Base-by-base conservation (phyloP, 139 green algal genomes). In the Nannochloris sp. region DNA sequence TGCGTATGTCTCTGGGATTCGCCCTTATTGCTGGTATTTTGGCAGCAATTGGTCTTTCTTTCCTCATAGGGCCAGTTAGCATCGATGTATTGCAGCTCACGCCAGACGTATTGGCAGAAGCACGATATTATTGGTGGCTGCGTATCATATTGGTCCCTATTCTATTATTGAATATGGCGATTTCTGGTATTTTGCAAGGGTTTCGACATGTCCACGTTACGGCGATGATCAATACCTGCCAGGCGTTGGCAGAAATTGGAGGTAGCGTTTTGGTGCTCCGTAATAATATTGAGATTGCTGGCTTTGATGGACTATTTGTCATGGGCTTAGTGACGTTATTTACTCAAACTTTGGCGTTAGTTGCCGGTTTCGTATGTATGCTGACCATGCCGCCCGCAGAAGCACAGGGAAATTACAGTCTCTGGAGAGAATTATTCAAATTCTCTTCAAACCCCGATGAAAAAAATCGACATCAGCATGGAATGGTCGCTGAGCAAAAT, bases 171-270 rank as follows among this genome's bases (percentile, higher is more conserved):
- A 76, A 73, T 47, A 87, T 87, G 81, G 61, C 56, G 23, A 32
- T 71, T 3, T 65, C 55, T 1, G 81, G 81, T 4, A 74, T 89
- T 9, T 68, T 86, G 14, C 78, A 87, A 65, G 81, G 80, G 6
- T 74, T 68, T 53, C 48, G 62, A 10, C 58, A 64, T 9, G 72
- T 87, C 15, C 42, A 70, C n/a, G 48, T 79, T 1, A 75, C 64
- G 29, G 79, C 79, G 4, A 27, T 38, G 0, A 48, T 87, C 4
- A 85, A 81, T 42, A 77, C 77, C 30, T 30, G n/a, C 0, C 64
- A 80, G 13, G 34, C 79, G 2, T 0, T 79, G 15, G 34, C 87
- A 19, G 77, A 87, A 29, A 82, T 88, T 29, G 24, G 12, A 14
- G 77, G 70, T 34, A 85, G 55, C 14, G 19, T 35, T 6, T 48